Evolutionary conservation across 169 alveolate genomes (phyloP).

Genomic region (Cryptosporidium tyzzeri): DNA sequence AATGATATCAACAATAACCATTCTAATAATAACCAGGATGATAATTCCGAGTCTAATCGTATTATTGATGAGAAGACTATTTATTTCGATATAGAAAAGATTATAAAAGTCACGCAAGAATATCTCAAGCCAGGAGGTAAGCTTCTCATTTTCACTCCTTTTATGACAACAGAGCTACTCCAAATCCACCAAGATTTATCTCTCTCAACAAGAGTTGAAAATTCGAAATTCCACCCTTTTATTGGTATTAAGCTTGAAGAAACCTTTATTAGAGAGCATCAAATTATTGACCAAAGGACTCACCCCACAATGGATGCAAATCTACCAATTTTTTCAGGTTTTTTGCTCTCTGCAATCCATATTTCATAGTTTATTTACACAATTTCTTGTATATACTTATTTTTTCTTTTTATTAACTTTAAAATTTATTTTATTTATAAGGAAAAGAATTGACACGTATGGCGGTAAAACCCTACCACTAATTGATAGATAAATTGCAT

Average conservation of each 20-base stretch:
- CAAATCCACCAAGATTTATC: conserved; percentile 54
- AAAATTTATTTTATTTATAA: too few species aligned
- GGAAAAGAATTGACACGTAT: conserved; percentile 13
- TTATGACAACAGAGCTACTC: conserved; percentile 65
- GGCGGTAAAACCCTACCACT: conserved; percentile 14
- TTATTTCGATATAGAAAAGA: conserved; percentile 19
- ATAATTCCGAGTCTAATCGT: not conserved
- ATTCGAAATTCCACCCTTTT: conserved; percentile 44
- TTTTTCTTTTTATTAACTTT: not conserved
- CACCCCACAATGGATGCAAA: conserved; percentile 77
- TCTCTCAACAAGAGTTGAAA: conserved; percentile 43
- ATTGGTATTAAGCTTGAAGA: conserved; percentile 66
- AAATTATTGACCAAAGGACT: conserved; percentile 61
- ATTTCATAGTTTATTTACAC: not conserved
- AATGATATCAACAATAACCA: not conserved
- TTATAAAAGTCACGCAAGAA: conserved; percentile 47
- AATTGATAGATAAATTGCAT: conserved; percentile 37
- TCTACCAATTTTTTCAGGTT: conserved; percentile 66
- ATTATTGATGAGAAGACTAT: not conserved
- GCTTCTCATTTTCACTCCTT: conserved; percentile 54
- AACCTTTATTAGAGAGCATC: conserved; percentile 71
- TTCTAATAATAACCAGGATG: not conserved
- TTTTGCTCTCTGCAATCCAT: conserved; percentile 63
- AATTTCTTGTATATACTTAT: not conserved
- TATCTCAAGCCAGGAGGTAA: conserved; percentile 68